Percentiles rank a stretch among this genome's conserved stretches.
Conservation (phyloP, 2,329 filamentous ascomycete genomes). For the Cordyceps militaris region DNA sequence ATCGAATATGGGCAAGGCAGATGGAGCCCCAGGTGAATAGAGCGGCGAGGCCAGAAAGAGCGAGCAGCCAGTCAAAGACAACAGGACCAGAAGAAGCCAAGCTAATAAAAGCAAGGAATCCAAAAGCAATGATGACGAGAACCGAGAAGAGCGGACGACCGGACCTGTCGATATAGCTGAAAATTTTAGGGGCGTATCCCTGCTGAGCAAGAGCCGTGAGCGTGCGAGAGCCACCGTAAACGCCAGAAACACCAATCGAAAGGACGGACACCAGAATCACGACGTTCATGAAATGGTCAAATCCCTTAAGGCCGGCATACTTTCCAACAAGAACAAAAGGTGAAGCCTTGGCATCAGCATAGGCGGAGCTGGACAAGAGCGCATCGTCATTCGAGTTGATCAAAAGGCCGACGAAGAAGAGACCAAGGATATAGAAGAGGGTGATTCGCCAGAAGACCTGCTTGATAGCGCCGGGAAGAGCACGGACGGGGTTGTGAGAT, state of each 20-base stretch:
- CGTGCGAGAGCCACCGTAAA: constrained; percentile 54
- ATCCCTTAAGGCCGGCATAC: constrained; percentile 44
- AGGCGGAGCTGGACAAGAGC: neutral
- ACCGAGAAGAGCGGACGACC: constrained; percentile 50
- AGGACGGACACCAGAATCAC: constrained; percentile 53
- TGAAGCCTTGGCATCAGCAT: constrained; percentile 25
- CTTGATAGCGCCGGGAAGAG: constrained; percentile 75
- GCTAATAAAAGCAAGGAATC: constrained; percentile 43
- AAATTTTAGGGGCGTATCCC: constrained; percentile 49
- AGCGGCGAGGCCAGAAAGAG: constrained; percentile 56
- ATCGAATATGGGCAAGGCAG: constrained; percentile 61
- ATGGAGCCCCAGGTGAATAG: constrained; percentile 66
- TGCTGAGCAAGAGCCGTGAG: constrained; percentile 53
- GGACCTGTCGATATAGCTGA: constrained; percentile 50
- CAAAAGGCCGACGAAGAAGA: constrained; percentile 45
- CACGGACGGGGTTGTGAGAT: constrained; percentile 60
- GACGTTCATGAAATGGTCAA: constrained; percentile 52
- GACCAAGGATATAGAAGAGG: constrained; percentile 47
- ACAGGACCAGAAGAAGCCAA: constrained; percentile 36
- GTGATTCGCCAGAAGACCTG: constrained; percentile 60
- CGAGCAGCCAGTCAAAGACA: constrained; percentile 60
- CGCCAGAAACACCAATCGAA: constrained; percentile 51
- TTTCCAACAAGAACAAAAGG: constrained; percentile 53
- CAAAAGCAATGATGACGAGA: constrained; percentile 38
- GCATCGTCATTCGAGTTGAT: constrained; percentile 20